These are phyloP conservation scores for Arxiozyma bovina DNA, from an alignment of 1,139 yeast species.

Conservation along the genomic window DNA sequence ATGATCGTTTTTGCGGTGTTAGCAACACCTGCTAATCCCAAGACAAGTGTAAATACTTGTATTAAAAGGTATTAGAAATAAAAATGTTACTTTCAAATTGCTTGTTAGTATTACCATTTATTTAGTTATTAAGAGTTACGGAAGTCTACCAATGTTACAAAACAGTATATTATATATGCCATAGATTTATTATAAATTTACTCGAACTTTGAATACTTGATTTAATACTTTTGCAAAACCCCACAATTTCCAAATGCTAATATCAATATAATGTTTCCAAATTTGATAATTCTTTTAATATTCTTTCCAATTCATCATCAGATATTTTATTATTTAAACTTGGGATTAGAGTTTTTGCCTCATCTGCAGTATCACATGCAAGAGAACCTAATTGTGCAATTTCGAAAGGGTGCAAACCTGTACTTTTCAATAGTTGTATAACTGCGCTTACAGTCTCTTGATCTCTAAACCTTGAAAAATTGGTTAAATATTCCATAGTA, in stretches of 20 bases:
- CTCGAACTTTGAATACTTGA: not conserved
- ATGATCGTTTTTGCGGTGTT: no score
- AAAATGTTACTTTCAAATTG: no score
- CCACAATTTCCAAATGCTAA: not conserved
- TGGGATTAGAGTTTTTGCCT: constrained; percentile 90
- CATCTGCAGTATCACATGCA: constrained; percentile 95
- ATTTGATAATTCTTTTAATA: constrained; percentile 77
- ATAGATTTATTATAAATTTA: not conserved
- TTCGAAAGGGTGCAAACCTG: constrained; percentile 89
- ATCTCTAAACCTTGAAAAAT: constrained; percentile 83
- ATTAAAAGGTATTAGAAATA: no score
- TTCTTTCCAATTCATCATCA: constrained; percentile 78
- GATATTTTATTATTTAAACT: constrained; percentile 72
- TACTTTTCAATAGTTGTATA: constrained; percentile 70
- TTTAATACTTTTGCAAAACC: no score
- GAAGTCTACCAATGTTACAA: not conserved
- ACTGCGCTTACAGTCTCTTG: constrained; percentile 91
- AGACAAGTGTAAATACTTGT: no score
- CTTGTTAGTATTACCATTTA: not conserved
- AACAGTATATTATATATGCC: not conserved
- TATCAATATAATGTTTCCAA: constrained; percentile 40
- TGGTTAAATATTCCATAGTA: constrained; percentile 78
- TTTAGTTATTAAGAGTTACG: not conserved
- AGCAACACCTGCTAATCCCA: no score
- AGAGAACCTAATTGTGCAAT: constrained; percentile 89